Evolutionary conservation across 805 yeast species (phyloP), one percentile per base, ranked within the genome.

Genomic region (Maudiozyma pseudohumilis): DNA sequence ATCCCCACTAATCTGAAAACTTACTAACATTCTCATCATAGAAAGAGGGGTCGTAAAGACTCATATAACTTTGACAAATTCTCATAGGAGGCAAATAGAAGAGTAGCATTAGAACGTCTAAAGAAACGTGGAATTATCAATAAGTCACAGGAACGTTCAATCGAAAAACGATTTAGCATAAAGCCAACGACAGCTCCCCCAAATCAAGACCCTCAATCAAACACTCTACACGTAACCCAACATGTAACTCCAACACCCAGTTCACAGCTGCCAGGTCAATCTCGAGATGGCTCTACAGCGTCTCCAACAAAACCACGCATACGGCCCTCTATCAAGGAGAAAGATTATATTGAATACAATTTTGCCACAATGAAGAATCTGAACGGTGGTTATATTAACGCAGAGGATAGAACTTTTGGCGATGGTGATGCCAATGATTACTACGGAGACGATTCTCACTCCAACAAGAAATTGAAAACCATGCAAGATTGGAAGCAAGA

Each of bases 361-460:
- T 74, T 92, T 47, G 74, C 96, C 2, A 81, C 86, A n/a, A 82
- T 94, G 86, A 74, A 75, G 44, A 96, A 92, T 49, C 66, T 81
- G 1, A 71, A 73, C 50, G 97, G 96, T 49, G 99, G 99, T 17
- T 88, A 78, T 54, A 65, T 88, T 21, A 56, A 56, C 34, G 47
- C 49, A 15, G 47, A 47, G 32, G 57, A 53, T 30, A 20, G 35
- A 9, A 13, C 28, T 31, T 41, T 41, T 6, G 34, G 34, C 21
- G 45, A 41, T 20, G 31, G 32, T 20, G 40, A 43, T 45, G 32
- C 25, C 23, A n/a, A n/a, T n/a, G 40, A 29, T 27, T 61, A 47
- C 41, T 9, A 21, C 22, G 34, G 26, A 3, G 25, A 21, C 22
- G 26, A 31, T 31, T 8, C 13, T 6, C 22, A 29, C 37, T 39